Base-by-base conservation (phyloP, 176 grass and related monocot species). In the Musa troglodytarum region DNA sequence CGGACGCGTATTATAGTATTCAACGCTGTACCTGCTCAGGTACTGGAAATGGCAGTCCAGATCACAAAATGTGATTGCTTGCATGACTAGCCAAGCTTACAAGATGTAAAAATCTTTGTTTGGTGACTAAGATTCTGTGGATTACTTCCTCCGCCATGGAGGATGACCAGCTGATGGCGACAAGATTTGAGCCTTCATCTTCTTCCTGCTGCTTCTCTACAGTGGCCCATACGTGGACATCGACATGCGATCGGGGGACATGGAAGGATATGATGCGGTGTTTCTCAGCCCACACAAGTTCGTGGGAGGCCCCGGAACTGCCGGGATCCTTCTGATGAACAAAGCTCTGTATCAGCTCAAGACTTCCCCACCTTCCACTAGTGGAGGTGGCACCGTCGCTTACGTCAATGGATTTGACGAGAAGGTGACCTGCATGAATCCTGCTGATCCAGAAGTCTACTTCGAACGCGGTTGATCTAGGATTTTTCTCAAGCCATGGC, bases 281-380 rank as follows among this genome's bases (percentile, higher is more conserved):
- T 92, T 90, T 74, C 68, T 92, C 49, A 96, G 92, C 61, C 83
- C 92, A 0, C 92, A 96, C 67, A 96, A 96, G 21, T 96, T 96
- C 7, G 78, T 96, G 1, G 92, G 89, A 0, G 92, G 92, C 0
- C 92, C 92, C 0, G 89, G 87, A 26, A 92, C 87, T 14, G 77
- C 92, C 3, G 92, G 92, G 52, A 84, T 96, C 77, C 85, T 96
- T 25, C 50, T 92, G 19, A 92, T 96, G 81, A 92, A 92, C 81
- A 92, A 92, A 76, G 56, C 78, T 1, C 74, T 96, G 1, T 96
- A 96, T 17, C 58, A 24, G 16, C 87, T 96, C 56, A 63, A 29
- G 8, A 73, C 87, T 1, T 84, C 86, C 1, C 82, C 87, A 8
- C 92, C 92, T 23, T 88, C 92, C 0, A 85, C 78, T 0, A 90